Evolutionary conservation across 352 stramenopile species (phyloP), one percentile per base, ranked within the genome.

Genomic region (Pythium chondricola): DNA sequence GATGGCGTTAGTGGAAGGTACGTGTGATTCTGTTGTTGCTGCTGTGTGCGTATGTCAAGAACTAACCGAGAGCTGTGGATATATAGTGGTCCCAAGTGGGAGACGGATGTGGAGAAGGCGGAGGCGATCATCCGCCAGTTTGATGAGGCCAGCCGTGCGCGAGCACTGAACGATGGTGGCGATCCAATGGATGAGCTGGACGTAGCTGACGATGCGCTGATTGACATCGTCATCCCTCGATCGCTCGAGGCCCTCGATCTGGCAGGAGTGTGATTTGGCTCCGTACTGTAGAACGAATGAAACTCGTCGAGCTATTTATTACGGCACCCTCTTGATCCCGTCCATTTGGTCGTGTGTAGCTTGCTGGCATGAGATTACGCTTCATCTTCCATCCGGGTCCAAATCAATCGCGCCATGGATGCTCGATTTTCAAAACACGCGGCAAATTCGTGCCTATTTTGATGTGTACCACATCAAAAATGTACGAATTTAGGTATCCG

Each of bases 81-180:
- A 4, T 43, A 30, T 17, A 27, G 11, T 46, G 74, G 66, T 2
- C 51, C 73, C 27, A 87, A 86, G 44, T 88, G 76, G 76, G 76
- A 88, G 61, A 86, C 79, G 2, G 76, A 91, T 41, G 74, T 81
- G 30, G 76, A 88, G 37, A 91, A 91, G 53, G 85, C 79, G 2
- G 79, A 91, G 37, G 77, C 77, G 17, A 87, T 91, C 51, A 67
- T 91, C 42, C 74, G 79, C 14, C 76, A 88, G 49, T 88, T 91
- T 37, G 79, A 91, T 41, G 72, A 88, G 42, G 74, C 76, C 38
- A 88, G 70, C 63, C 73, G 79, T 50, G 76, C 80, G 26, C 79
- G 79, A 47, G 58, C 65, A 13, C 41, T 74, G 35, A 71, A 80
- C 43, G 74, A 87, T 35, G 64, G 60, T 0, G 61, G 58, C 13